Evolutionary conservation across 768 basidiomycete genomes (phyloP), one percentile per base, ranked within the genome.

Genomic region (Chalciporus pseudorubinellus): DNA sequence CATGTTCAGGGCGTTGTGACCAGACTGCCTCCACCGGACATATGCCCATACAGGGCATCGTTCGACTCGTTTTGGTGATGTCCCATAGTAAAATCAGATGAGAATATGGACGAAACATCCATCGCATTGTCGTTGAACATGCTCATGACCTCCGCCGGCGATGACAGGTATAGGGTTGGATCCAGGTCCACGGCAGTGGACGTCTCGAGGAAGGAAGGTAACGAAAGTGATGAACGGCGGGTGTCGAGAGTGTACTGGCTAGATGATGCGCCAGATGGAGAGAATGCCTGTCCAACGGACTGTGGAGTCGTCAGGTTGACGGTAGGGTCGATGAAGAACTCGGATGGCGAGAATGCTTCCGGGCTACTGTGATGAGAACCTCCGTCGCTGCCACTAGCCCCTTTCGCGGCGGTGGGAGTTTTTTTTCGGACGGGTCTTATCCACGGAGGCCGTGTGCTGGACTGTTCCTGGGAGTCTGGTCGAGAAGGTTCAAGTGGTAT

Each of bases 381-480:
- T 26, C 53, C 77, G 72, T 48, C 80, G 68, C 45, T 79, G 62
- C 50, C 77, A 36, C n/a, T n/a, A 73, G 57, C 75, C 72, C 38
- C 69, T 70, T 70, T 52, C 74, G 73, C 44, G 76, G 69, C 19
- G 65, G 70, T 40, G 74, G 81, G 71, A 6, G 81, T 77, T 74
- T 88, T 89, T 67, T 89, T 92, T 53, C 85, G 87, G 8, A 93
- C 84, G 8, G 92, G 93, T 42, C 92, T 82, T 52, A 95, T 81
- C 92, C 93, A 95, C 8, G 92, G 88, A 11, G 86, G 88, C 14
- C 92, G 79, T 3, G 72, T 58, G 24, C 74, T 72, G 38, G 71
- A 75, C 39, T 77, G 76, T 14, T 74, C 72, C 22, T 70, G 68
- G 31, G 75, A 74, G 20, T 84, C 81, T 45, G 77, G 76, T 21